Conservation (phyloP, 106 monocot species). For the Iris macrosiphon region DNA sequence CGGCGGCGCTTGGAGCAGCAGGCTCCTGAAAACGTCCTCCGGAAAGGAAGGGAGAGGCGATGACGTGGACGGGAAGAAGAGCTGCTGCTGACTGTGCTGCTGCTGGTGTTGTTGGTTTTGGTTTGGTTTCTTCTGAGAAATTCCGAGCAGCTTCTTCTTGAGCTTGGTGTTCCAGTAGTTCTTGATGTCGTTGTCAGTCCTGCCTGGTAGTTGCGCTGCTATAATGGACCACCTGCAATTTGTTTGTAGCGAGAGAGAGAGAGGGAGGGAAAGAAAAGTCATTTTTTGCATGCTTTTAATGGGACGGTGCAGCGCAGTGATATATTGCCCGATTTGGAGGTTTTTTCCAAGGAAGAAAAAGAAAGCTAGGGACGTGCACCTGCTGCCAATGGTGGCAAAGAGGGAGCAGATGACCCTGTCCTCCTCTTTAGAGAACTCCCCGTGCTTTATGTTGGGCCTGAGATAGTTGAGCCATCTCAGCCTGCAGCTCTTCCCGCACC, state of each 20-base stretch:
- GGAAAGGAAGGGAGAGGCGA: neutral
- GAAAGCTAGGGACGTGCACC: no score
- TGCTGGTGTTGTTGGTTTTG: neutral
- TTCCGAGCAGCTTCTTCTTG: conserved; percentile 1
- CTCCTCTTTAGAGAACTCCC: conserved; percentile 64
- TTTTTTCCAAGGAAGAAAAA: no score
- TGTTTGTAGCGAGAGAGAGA: neutral
- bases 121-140: conserved; percentile 2
- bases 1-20: neutral
- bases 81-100: neutral
- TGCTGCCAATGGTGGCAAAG: conserved; percentile 65
- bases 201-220: conserved; percentile 3
- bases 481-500: conserved; percentile 96
- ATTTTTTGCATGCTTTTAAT: no score
- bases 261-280: no score
- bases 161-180: conserved; percentile 6
- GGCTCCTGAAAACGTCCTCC: neutral
- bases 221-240: conserved; percentile 3
- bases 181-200: conserved; percentile 4
- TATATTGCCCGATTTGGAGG: no score
- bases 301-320: no score
- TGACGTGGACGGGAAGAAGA: neutral
- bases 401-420: conserved; percentile 71
- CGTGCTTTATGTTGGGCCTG: conserved; percentile 82
- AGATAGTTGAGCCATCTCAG: conserved; percentile 78